These are phyloP conservation scores for Paramecium sexaurelia DNA, from an alignment of 73 alveolate genomes.

Conservation along the genomic window DNA sequence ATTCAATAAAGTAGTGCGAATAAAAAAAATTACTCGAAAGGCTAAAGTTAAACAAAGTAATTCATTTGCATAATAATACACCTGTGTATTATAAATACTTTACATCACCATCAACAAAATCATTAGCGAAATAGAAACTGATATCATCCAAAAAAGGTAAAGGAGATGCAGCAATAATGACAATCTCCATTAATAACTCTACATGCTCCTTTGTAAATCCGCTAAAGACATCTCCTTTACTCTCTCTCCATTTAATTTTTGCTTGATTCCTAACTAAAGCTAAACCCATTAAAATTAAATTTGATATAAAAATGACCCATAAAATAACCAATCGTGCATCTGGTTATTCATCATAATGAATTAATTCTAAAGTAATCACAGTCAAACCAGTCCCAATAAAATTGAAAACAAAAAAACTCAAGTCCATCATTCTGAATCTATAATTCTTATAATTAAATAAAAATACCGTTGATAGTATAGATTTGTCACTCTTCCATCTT, in stretches of 20 bases:
- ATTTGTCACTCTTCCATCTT: slow-evolving; percentile 72
- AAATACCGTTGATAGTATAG: slow-evolving; percentile 40
- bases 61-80: slow-evolving; percentile 72
- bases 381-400: slow-evolving; percentile 74
- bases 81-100: not conserved
- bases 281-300: slow-evolving; percentile 1
- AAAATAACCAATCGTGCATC: slow-evolving; percentile 16
- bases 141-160: slow-evolving; percentile 71
- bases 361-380: slow-evolving; percentile 60
- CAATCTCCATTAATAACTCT: slow-evolving; percentile 64
- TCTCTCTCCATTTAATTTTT: slow-evolving; percentile 73
- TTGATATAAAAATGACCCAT: slow-evolving; percentile 62
- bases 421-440: slow-evolving; percentile 67
- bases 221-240: slow-evolving; percentile 64
- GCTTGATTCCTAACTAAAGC: slow-evolving; percentile 70
- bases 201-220: slow-evolving; percentile 71
- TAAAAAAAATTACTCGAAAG: slow-evolving; percentile 70
- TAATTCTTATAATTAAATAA: not conserved
- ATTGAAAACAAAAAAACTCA: slow-evolving; percentile 65
- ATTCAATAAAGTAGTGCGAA: slow-evolving; percentile 72
- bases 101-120: slow-evolving; percentile 63
- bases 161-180: slow-evolving; percentile 72
- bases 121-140: slow-evolving; percentile 59
- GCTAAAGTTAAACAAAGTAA: slow-evolving; percentile 66
- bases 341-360: slow-evolving; percentile 47